Evolutionary conservation across 2,329 filamentous ascomycete genomes (phyloP).

Genomic region (Bipolaris oryzae): DNA sequence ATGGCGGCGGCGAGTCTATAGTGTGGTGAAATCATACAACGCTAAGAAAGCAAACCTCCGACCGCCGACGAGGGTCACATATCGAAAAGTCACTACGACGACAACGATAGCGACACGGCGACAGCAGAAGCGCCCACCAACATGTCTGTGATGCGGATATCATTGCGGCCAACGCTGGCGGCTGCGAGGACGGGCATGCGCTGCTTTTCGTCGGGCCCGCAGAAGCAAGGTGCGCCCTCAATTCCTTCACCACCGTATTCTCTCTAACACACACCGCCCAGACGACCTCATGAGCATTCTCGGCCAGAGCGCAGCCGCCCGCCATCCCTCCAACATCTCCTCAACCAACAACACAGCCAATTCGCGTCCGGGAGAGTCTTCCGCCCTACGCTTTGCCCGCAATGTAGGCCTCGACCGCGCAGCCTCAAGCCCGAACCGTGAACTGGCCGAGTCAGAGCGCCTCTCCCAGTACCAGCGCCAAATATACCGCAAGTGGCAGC

Average conservation of each 20-base stretch:
- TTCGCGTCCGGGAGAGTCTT: slow-evolving; percentile 2
- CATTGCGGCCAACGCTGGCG: slow-evolving; percentile 18
- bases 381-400: slow-evolving; percentile 25
- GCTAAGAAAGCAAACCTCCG: slow-evolving; percentile 23
- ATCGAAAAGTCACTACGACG: slow-evolving; percentile 18
- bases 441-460: slow-evolving; percentile 38
- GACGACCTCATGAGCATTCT: slow-evolving; percentile 32
- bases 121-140: slow-evolving; percentile 12
- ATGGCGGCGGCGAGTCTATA: slow-evolving; percentile 3
- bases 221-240: slow-evolving; percentile 25
- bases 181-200: slow-evolving; percentile 23
- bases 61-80: slow-evolving; percentile 22
- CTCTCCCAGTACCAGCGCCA: slow-evolving; percentile 63
- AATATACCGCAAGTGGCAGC: slow-evolving; percentile 72
- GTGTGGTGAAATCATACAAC: slow-evolving; percentile 26
- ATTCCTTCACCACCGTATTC: not conserved
- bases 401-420: slow-evolving; percentile 27
- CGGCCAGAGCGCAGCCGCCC: slow-evolving; percentile 12
- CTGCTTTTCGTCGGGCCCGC: slow-evolving; percentile 33
- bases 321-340: slow-evolving; percentile 12
- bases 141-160: slow-evolving; percentile 32
- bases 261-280: slow-evolving; percentile 17
- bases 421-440: slow-evolving; percentile 21
- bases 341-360: not conserved
- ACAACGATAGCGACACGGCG: slow-evolving; percentile 7